phyloP scores from a whole-genome alignment of 148 eudicot genomes.

The Bassia scoparia region DNA sequence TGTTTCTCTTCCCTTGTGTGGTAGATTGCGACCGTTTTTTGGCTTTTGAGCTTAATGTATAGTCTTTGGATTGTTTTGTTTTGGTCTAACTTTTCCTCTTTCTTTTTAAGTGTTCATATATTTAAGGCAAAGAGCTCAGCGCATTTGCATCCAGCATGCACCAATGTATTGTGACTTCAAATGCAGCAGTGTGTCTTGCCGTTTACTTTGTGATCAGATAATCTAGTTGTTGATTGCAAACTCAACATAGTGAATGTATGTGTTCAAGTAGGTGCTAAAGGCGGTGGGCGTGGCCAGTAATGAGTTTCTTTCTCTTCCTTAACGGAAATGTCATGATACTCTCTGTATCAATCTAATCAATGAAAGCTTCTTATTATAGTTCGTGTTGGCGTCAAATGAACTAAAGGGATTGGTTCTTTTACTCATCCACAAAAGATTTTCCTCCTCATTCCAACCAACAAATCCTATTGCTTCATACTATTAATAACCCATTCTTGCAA shows the following conservation, averaged over 20 bases:
- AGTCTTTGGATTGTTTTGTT: neutral
- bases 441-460: too few relatives aligned
- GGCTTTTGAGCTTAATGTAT: neutral
- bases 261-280: neutral
- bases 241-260: neutral
- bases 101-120: constrained; percentile 73
- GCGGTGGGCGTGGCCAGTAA: too few relatives aligned
- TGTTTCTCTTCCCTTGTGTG: neutral
- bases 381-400: too few relatives aligned
- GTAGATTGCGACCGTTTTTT: neutral
- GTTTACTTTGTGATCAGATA: neutral
- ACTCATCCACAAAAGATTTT: too few relatives aligned
- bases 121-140: constrained; percentile 75
- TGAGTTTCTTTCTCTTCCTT: too few relatives aligned
- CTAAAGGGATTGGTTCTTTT: too few relatives aligned
- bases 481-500: too few relatives aligned
- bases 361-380: too few relatives aligned
- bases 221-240: neutral
- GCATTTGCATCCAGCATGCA: constrained; percentile 67
- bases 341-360: too few relatives aligned
- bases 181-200: constrained; percentile 51
- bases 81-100: neutral
- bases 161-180: constrained; percentile 68
- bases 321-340: too few relatives aligned
- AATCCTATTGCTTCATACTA: too few relatives aligned